phyloP scores from a whole-genome alignment of 2,329 filamentous ascomycete genomes.

The Bipolaris gigantea region DNA sequence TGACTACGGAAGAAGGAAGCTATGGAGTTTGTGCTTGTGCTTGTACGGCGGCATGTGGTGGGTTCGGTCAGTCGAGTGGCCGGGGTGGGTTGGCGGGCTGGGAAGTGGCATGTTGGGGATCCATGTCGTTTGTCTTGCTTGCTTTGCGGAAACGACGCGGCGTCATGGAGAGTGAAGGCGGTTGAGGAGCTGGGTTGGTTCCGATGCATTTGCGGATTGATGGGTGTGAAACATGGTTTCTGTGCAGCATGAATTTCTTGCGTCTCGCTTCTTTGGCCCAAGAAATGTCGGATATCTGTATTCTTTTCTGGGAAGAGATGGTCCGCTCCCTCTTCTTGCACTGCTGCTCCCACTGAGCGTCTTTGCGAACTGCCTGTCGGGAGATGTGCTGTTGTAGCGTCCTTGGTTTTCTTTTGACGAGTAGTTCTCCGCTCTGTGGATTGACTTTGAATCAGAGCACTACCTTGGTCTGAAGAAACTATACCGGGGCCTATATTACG shows the following conservation, averaged over 20 bases:
- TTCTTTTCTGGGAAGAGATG: conserved; percentile 16
- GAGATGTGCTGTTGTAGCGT: not conserved
- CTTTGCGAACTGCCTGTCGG: not conserved
- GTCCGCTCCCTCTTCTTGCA: not conserved
- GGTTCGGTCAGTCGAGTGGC: not conserved
- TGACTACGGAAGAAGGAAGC: not conserved
- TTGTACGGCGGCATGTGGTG: too few species aligned
- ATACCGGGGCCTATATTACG: not conserved
- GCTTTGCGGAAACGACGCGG: not conserved
- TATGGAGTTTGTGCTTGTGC: not conserved
- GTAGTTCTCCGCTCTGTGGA: not conserved
- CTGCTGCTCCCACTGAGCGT: not conserved
- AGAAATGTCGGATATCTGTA: conserved; percentile 33
- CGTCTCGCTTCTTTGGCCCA: conserved; percentile 3
- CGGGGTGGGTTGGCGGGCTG: not conserved
- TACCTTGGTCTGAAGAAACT: not conserved
- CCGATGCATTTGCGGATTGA: conserved; percentile 2
- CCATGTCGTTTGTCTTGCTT: not conserved
- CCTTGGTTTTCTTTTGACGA: conserved; percentile 6
- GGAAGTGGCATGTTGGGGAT: not conserved
- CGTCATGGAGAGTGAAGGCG: not conserved
- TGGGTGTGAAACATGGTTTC: conserved; percentile 10
- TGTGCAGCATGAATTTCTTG: not conserved
- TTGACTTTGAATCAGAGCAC: conserved; percentile 10
- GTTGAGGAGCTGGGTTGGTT: not conserved